Percentiles rank a stretch among this genome's conserved stretches.
Conservation (phyloP, 2,329 filamentous ascomycete genomes). For the Phaeosphaeriaceae sp. region DNA sequence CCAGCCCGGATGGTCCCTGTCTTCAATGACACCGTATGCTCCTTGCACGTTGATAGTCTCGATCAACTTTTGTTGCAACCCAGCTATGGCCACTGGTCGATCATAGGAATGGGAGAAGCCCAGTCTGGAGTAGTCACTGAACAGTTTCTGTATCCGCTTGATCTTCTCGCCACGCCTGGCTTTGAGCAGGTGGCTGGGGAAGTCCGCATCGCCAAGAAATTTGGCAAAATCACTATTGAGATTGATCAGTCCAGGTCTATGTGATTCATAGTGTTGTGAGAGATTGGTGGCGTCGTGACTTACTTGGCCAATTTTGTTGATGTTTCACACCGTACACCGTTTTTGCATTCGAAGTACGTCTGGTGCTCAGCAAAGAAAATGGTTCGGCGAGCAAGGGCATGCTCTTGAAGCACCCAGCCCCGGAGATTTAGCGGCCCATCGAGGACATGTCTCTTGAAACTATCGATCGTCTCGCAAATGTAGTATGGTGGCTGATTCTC, state of each 20-base stretch:
- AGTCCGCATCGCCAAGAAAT: conserved; percentile 40
- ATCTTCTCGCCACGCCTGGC: conserved; percentile 28
- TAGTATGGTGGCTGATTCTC: no score
- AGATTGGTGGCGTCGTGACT: no score
- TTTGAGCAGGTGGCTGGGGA: conserved; percentile 26
- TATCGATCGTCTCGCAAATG: conserved; percentile 27
- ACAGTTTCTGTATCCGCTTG: conserved; percentile 20
- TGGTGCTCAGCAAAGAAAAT: conserved; percentile 37
- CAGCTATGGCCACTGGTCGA: conserved; percentile 41
- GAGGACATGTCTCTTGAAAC: conserved; percentile 30
- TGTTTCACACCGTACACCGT: conserved; percentile 29
- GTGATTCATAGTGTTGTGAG: no score
- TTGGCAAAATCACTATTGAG: conserved; percentile 20
- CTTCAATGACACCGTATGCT: conserved; percentile 40
- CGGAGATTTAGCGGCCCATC: conserved; percentile 23
- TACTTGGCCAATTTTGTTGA: conserved; percentile 25
- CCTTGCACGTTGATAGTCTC: neutral
- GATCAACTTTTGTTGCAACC: conserved; percentile 5
- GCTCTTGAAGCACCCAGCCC: conserved; percentile 40
- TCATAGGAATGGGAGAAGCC: conserved; percentile 23
- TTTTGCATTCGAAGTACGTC: conserved; percentile 37
- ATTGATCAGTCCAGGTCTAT: no score
- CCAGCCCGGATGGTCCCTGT: conserved; percentile 25
- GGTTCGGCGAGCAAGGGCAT: conserved; percentile 30
- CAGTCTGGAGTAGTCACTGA: conserved; percentile 40